Base-by-base conservation (phyloP, 495 filamentous ascomycete genomes). In the Daldinia concentrica region DNA sequence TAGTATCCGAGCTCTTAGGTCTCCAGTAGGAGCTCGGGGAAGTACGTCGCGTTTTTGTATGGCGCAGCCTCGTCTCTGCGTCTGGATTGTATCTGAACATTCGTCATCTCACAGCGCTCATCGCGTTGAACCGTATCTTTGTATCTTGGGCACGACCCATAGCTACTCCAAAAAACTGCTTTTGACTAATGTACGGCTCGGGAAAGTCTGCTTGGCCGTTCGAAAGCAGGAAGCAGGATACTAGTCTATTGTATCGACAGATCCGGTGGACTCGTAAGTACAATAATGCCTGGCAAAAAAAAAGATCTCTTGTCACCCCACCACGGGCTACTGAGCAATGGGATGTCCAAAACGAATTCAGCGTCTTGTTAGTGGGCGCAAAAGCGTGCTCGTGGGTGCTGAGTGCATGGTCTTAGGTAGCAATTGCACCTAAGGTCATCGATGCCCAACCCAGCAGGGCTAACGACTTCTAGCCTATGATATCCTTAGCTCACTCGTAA, bases 391-490 rank as follows among this genome's bases (percentile, higher is more conserved):
- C 74, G 66, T 69, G 72, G 70, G 68, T 66, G 59, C 58, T 60
- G 62, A 61, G 57, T 62, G 74, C 70, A 75, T 73, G 62, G 52
- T 69, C 34, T 76, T 70, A 73, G 74, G 76, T 78, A 71, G 64
- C 76, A 74, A 76, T 76, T 69, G 24, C 57, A 64, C 65, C 71
- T 69, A 75, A 69, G 72, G 41, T 15, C 58, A 48, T 76, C 70
- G 76, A 66, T 78, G 76, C 76, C 76, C 76, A 78, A 78, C 74
- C 45, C 62, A 60, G 66, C 58, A 62, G 68, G 70, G 74, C 71
- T 72, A 65, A 54, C 43, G 32, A 48, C 14, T 43, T 24, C 37
- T 57, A 54, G 45, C 54, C 63, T 72, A 68, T 72, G 56, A 34
- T 19, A 24, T 59, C 29, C 45, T 22, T 32, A 39, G 58, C 45